These are phyloP conservation scores for Dioscorea zingiberensis DNA, from an alignment of 106 monocot genomes.

Conservation along the genomic window DNA sequence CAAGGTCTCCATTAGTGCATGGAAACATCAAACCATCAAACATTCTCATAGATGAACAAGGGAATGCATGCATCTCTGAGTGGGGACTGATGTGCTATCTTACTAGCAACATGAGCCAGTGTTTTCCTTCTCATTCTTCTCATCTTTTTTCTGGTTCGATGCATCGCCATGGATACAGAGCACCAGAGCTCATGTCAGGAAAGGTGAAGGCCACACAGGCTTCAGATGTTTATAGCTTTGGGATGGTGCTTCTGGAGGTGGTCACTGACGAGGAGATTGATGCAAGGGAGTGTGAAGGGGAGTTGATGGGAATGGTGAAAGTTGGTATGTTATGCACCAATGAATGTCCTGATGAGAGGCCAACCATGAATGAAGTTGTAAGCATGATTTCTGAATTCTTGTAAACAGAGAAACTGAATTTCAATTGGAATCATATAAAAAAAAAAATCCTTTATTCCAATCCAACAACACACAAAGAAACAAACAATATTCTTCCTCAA, in stretches of 20 bases:
- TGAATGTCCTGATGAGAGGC: background rate
- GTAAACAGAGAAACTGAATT: background rate
- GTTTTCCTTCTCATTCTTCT: slow-evolving; percentile 4
- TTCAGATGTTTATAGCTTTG: slow-evolving; percentile 43
- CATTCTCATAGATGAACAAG: slow-evolving; percentile 40
- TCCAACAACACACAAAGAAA: too few relatives aligned
- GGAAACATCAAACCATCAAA: slow-evolving; percentile 45
- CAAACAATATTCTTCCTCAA: too few relatives aligned
- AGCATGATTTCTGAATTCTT: background rate
- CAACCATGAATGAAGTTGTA: background rate
- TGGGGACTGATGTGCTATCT: slow-evolving; percentile 23
- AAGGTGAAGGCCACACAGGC: slow-evolving; percentile 17
- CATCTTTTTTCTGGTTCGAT: background rate
- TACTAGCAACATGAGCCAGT: background rate
- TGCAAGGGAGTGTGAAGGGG: slow-evolving; percentile 8
- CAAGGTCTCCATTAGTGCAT: slow-evolving; percentile 24
- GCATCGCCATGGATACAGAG: slow-evolving; percentile 12
- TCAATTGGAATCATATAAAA: too few relatives aligned
- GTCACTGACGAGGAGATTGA: slow-evolving; percentile 24
- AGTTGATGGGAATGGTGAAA: slow-evolving; percentile 23
- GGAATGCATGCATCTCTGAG: slow-evolving; percentile 31
- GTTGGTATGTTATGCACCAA: background rate
- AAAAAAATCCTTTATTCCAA: too few relatives aligned
- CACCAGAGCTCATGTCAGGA: slow-evolving; percentile 22
- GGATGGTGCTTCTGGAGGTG: slow-evolving; percentile 40